Evolutionary conservation across 345 rosid species (phyloP).

Genomic region (Euclidium syriacum): DNA sequence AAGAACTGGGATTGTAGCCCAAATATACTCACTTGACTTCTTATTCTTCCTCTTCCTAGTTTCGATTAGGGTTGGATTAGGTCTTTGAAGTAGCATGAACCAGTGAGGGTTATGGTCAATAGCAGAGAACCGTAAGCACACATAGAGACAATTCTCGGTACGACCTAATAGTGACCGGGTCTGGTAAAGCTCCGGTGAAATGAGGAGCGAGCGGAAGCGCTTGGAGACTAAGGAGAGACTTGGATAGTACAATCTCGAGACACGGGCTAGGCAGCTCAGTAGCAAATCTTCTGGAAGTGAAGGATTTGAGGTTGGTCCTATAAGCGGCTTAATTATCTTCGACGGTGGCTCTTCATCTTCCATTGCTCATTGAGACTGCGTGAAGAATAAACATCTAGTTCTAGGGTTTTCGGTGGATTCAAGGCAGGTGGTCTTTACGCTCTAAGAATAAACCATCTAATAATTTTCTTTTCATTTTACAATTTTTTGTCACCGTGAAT

Average conservation of each 20-base stretch:
- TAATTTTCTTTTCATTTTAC: too few species aligned
- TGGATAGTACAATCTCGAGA: slow-evolving; percentile 51
- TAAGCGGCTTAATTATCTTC: too few species aligned
- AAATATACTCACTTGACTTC: neutral
- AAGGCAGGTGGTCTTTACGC: too few species aligned
- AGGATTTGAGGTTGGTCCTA: too few species aligned
- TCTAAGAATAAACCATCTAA: too few species aligned
- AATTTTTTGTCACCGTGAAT: too few species aligned
- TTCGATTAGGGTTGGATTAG: slow-evolving; percentile 27
- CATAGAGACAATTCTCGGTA: slow-evolving; percentile 47
- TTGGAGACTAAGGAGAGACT: slow-evolving; percentile 54
- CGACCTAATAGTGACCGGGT: slow-evolving; percentile 30
- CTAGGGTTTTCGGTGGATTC: too few species aligned
- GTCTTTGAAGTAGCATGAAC: slow-evolving; percentile 38
- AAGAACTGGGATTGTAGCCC: slow-evolving; percentile 22
- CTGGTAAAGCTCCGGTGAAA: slow-evolving; percentile 45
- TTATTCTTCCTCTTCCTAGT: neutral
- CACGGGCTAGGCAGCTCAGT: slow-evolving; percentile 50
- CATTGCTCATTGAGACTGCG: too few species aligned
- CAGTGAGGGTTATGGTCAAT: slow-evolving; percentile 30
- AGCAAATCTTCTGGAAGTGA: slow-evolving; percentile 62
- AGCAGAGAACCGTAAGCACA: slow-evolving; percentile 37
- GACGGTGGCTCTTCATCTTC: too few species aligned
- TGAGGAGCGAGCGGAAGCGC: slow-evolving; percentile 41
- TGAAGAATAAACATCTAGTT: too few species aligned